Evolutionary conservation across 2,329 filamentous ascomycete species (phyloP).

Genomic region (Chrysosphaeria jannelii): DNA sequence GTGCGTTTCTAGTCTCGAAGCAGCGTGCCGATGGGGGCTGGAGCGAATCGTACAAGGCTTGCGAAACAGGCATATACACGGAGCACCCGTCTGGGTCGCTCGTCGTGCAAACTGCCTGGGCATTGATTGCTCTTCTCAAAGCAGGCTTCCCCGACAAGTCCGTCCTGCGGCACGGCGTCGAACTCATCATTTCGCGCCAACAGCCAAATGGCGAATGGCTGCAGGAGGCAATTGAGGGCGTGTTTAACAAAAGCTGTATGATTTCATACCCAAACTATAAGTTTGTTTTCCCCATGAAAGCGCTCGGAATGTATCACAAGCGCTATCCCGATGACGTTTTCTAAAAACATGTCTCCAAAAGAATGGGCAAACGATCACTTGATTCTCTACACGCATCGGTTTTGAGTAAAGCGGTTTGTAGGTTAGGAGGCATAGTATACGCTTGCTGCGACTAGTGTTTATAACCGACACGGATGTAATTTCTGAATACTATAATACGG

Average conservation of each 20-base stretch:
- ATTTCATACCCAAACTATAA: slow-evolving; percentile 99
- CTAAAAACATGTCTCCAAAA: too few species aligned
- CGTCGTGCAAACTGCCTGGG: slow-evolving; percentile 89
- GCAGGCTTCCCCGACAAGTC: slow-evolving; percentile 50
- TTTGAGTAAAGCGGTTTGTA: too few species aligned
- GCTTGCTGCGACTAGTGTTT: too few species aligned
- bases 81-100: slow-evolving; percentile 52
- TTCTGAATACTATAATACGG: too few species aligned
- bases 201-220: slow-evolving; percentile 76
- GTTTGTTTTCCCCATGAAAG: slow-evolving; percentile 82
- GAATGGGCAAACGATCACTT: too few species aligned
- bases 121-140: slow-evolving; percentile 51
- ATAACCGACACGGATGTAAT: too few species aligned
- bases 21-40: slow-evolving; percentile 80
- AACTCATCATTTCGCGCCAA: slow-evolving; percentile 61
- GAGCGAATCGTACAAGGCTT: slow-evolving; percentile 84
- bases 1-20: slow-evolving; percentile 58
- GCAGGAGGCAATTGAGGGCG: slow-evolving; percentile 86
- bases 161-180: slow-evolving; percentile 42
- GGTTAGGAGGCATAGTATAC: too few species aligned
- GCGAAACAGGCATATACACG: slow-evolving; percentile 43
- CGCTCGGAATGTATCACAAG: slow-evolving; percentile 61
- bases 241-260: slow-evolving; percentile 98
- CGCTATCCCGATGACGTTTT: slow-evolving; percentile 27
- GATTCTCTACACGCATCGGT: too few species aligned